Base-by-base conservation (phyloP, 306 rosid species). In the Oxytropis ochrocephala region DNA sequence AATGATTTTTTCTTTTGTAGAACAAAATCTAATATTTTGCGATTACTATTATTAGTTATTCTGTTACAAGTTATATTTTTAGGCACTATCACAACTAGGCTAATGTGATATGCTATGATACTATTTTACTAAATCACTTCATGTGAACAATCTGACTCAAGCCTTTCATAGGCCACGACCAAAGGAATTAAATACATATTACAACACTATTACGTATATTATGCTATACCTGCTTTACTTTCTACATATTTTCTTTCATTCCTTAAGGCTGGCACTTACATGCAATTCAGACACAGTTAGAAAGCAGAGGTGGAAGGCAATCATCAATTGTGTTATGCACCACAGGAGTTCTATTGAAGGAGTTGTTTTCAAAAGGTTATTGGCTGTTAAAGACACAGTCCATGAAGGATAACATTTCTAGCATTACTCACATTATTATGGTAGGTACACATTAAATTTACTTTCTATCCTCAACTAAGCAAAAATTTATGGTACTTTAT, bases 321-420 rank as follows among this genome's bases (percentile, higher is more conserved):
- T 82, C 97, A 29, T 90, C 97, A 50, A 30, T 90, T 55, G 73
- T 90, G 38, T 74, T 86, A 70, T 90, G 97, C 81, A 90, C 97
- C 8, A 86, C 85, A 73, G 87, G 95, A 64, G 62, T 88, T 78
- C 73, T 90, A 14, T 73, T 86, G 78, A 87, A 91, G 78, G 77
- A 86, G 63, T 57, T 90, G 83, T 71, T 86, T 55, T 79, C 91
- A 63, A 75, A 51, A 6, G 84, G 85, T 65, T 73, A 56, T 43
- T 53, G 50, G 55, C 36, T 32, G 41, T 70, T 78, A 30, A 76
- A 66, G 49, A 55, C 12, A 36, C 62, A 43, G 59, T 58, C 72
- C n/a, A 41, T 10, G 43, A 54, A 74, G 80, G 70, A 73, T 30
- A 75, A 65, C 51, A 36, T 73, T 24, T 75, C 81, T 47, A 83